Evolutionary conservation across 2,329 filamentous ascomycete genomes (phyloP), one percentile per base, ranked within the genome.

Genomic region (Fusarium liriodendri): DNA sequence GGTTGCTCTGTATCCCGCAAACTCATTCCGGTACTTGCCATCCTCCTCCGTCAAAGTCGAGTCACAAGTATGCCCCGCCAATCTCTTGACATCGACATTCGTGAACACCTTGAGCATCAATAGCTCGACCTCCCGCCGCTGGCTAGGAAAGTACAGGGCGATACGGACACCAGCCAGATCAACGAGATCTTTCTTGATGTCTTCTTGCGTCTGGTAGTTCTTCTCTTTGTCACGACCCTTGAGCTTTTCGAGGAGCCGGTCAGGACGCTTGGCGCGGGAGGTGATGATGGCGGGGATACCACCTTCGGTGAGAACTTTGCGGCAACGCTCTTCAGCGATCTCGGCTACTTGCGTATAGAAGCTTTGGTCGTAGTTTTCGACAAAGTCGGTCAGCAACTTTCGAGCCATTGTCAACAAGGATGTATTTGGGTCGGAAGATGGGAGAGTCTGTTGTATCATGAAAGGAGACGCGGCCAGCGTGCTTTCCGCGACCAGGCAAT

Each of bases 91-190:
- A 8, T 50, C 32, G 2, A 50, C 40, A 32, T 50, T 62, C 16
- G 40, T 20, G 9, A 62, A 62, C 10, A 62, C 40, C 59, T 62
- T 62, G 18, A 29, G 38, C 20, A 60, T 37, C 14, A 52, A 7
- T 18, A 47, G 40, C 27, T 37, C 55, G 20, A 58, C 55, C 55
- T 22, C n/a, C 18, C 16, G 27, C 13, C 29, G 18, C 32, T 61
- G 63, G 18, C 63, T 66, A 5, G 63, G 63, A 35, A 66, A 66
- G 55, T 66, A 66, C 42, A 66, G 18, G n/a, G 63, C 63, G 10
- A 61, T 38, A 14, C 63, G 55, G 11, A 66, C 63, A 20, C 63
- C 63, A 8, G 55, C 22, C 9, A 66, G 55, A n/a, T 66, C 63
- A 14, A 32, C 32, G 14, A 61, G 9, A 9, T 66, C 63, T 8